Percentiles rank a stretch among this genome's conserved stretches.
Evolutionary conservation across 306 rosid species (phyloP).

Genomic region (Psophocarpus tetragonolobus): DNA sequence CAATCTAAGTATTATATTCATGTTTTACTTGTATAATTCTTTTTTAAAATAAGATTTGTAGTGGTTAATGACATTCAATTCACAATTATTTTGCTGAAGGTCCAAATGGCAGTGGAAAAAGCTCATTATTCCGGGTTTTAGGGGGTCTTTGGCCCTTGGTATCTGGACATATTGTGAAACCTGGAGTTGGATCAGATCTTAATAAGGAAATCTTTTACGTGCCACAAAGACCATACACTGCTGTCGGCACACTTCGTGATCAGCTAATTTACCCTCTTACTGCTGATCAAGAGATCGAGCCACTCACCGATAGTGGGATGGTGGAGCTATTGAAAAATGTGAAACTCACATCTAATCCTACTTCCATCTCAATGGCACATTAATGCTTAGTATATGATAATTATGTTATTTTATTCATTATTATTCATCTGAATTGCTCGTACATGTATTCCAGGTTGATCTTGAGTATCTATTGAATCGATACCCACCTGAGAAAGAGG

Average conservation of each 20-base stretch:
- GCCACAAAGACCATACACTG: slow-evolving; percentile 93
- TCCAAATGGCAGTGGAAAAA: slow-evolving; percentile 96
- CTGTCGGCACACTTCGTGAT: slow-evolving; percentile 89
- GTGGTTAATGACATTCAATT: slow-evolving; percentile 20
- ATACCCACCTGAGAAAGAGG: slow-evolving; percentile 74
- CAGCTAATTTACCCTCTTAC: slow-evolving; percentile 89
- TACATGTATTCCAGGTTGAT: slow-evolving; percentile 63
- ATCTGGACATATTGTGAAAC: slow-evolving; percentile 84
- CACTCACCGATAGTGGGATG: slow-evolving; percentile 73
- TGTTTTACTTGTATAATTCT: background rate
- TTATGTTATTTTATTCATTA: slow-evolving; percentile 18
- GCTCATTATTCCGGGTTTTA: slow-evolving; percentile 87
- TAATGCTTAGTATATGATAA: background rate
- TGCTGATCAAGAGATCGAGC: slow-evolving; percentile 66
- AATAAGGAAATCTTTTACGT: slow-evolving; percentile 91
- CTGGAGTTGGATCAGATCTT: slow-evolving; percentile 89
- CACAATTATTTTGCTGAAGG: slow-evolving; percentile 51
- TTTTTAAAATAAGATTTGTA: background rate
- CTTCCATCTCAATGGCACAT: slow-evolving; percentile 1
- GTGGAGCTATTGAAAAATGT: slow-evolving; percentile 76
- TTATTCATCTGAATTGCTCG: slow-evolving; percentile 11
- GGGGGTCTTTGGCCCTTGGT: slow-evolving; percentile 97
- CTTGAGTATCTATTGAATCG: slow-evolving; percentile 85
- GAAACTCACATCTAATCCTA: slow-evolving; percentile 6
- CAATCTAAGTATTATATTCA: background rate